Base-by-base conservation (phyloP, 108 stramenopile species). In the Poteriospumella lacustris region DNA sequence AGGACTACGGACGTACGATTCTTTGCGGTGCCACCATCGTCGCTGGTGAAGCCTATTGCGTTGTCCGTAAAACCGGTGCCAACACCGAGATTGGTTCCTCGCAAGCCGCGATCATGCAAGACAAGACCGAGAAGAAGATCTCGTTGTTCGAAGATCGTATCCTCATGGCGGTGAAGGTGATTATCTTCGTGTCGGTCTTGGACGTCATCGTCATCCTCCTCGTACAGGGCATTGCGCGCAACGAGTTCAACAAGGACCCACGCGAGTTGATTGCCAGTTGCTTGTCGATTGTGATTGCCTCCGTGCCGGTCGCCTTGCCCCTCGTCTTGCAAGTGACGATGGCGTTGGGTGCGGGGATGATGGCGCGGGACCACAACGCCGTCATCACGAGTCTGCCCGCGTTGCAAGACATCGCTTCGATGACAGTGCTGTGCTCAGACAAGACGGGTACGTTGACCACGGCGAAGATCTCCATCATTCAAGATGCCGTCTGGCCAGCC, bases 371-470 rank as follows among this genome's bases (percentile, higher is more conserved):
- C 41, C 86, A 89, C 68, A 58, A 89, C 68, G 93, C 91, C 59
- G 87, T 94, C 80, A 91, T 94, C 12, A 91, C 93, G 24, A 80
- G 80, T 34, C 87, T 90, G 68, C 89, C 92, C 24, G 92, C 93
- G 24, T 75, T 94, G 3, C 90, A 94, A 81, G 93, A 94, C 78
- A 91, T 92, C 80, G 91, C 91, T 44, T 83, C 82, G 9, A 90
- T 91, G 91, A 83, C 79, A 29, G 88, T 93, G 47, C 78, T 93
- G 52, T 93, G 92, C 78, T 87, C 82, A 68, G 90, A 91, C 82
- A 92, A 94, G 84, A 94, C 93, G 15, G 93, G 93, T 62, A 94
- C 93, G 29, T 75, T 93, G 40, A 93, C 92, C 31, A 91, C 91
- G 39, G 91, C 91, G 5, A 83, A 90, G 47, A 91, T 93, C 81